Evolutionary conservation across 1,284 basidiomycete genomes (phyloP).

Genomic region (Cryptococcus amylolentus): DNA sequence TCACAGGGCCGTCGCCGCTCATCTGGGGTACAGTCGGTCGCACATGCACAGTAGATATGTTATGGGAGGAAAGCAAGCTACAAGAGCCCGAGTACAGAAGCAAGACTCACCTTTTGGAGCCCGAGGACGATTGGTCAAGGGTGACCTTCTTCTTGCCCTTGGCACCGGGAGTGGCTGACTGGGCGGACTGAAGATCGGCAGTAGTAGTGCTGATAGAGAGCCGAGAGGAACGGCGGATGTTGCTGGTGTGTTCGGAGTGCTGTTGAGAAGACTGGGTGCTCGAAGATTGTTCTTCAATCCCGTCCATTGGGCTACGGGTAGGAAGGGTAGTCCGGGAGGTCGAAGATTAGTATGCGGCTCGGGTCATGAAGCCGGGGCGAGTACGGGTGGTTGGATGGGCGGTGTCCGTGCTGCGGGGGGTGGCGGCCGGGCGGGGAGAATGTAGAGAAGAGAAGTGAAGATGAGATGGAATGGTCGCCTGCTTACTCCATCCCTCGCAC

Average conservation of each 20-base stretch:
- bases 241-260: not conserved
- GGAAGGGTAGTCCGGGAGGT: no score
- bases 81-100: no score
- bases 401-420: no score
- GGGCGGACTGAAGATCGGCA: slow-evolving; percentile 7
- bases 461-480: not conserved
- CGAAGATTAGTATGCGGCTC: not conserved
- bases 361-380: not conserved
- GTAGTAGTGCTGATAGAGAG: slow-evolving; percentile 21
- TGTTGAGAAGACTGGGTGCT: not conserved
- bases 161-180: slow-evolving; percentile 9
- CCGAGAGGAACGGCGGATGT: slow-evolving; percentile 34
- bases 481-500: not conserved
- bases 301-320: slow-evolving; percentile 5
- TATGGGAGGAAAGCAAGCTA: not conserved
- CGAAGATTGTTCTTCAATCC: not conserved
- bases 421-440: no score
- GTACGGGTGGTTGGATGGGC: not conserved
- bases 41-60: not conserved
- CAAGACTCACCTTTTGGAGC: slow-evolving; percentile 21
- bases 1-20: no score
- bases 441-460: no score
- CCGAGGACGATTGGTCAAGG: slow-evolving; percentile 12
- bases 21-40: no score
- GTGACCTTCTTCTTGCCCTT: slow-evolving; percentile 32